Conservation (phyloP, 169 alveolate genomes). For the Eimeria maxima region DNA sequence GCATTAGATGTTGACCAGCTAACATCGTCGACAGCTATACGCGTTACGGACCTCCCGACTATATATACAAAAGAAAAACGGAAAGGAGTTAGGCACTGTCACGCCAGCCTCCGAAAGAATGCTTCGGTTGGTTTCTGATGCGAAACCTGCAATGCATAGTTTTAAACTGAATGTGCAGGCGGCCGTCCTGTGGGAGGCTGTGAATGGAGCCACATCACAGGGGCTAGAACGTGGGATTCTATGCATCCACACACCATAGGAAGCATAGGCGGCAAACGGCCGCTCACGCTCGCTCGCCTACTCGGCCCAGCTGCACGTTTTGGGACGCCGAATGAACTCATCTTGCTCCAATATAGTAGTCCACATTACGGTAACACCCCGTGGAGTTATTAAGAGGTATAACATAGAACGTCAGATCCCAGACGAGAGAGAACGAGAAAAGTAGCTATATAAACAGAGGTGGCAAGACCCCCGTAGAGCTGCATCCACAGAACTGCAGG, state of each 20-base stretch:
- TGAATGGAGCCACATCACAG: background rate
- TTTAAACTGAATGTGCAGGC: background rate
- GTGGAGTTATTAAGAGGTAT: background rate
- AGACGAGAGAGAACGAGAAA: background rate
- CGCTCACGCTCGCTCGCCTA: background rate
- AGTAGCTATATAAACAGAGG: background rate
- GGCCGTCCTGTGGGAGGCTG: background rate
- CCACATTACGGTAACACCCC: background rate
- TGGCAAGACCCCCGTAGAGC: background rate
- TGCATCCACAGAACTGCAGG: background rate
- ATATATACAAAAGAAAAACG: background rate
- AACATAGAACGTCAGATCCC: background rate
- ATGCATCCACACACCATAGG: background rate
- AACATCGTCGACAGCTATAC: background rate
- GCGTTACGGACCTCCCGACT: background rate
- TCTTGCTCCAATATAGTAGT: background rate
- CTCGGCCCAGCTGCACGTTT: background rate
- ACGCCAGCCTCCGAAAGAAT: constrained; percentile 19
- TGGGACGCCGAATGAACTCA: background rate
- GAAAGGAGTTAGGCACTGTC: background rate
- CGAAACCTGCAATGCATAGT: constrained; percentile 20
- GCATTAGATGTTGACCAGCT: background rate
- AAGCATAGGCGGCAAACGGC: background rate
- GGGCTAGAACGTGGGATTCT: background rate
- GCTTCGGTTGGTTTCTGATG: constrained; percentile 1